A percentile compares a stretch with the other conserved stretches of the same genome.
phyloP scores from a whole-genome alignment of 202 grass and related monocot genomes.

The Brachypodium distachyon region DNA sequence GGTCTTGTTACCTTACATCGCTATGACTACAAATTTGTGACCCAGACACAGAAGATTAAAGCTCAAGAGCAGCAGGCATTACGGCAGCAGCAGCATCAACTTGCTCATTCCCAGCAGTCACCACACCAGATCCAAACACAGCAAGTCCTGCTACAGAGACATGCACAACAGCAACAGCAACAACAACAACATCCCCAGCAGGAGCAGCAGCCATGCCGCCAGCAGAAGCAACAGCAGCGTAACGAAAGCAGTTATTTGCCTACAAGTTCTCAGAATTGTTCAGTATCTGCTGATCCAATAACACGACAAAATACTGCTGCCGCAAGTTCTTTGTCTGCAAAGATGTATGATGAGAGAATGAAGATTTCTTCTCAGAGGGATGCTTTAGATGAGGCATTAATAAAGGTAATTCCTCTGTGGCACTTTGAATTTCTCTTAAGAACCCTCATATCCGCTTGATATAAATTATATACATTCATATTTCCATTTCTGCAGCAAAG shows the following conservation, averaged over 20 bases:
- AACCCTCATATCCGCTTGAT: neutral
- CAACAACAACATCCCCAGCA: constrained; percentile 30
- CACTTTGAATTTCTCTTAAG: neutral
- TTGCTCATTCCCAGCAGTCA: constrained; percentile 19
- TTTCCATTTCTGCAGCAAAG: constrained; percentile 38
- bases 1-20: neutral
- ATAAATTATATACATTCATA: neutral
- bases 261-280: constrained; percentile 38
- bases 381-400: constrained; percentile 26
- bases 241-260: constrained; percentile 24
- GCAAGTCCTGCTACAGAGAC: constrained; percentile 46
- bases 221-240: constrained; percentile 40
- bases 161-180: constrained; percentile 41
- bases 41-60: constrained; percentile 46
- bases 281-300: constrained; percentile 20
- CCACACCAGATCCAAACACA: constrained; percentile 51
- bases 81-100: constrained; percentile 23
- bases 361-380: constrained; percentile 54
- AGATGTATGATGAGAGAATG: constrained; percentile 44
- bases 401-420: constrained; percentile 33
- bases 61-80: constrained; percentile 35
- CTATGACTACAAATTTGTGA: neutral
- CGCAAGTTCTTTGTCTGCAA: constrained; percentile 40
- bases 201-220: constrained; percentile 13
- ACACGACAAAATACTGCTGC: constrained; percentile 21